Conservation (phyloP, 192 early-diverging fungal species). For the Haplosporangium gracile region DNA sequence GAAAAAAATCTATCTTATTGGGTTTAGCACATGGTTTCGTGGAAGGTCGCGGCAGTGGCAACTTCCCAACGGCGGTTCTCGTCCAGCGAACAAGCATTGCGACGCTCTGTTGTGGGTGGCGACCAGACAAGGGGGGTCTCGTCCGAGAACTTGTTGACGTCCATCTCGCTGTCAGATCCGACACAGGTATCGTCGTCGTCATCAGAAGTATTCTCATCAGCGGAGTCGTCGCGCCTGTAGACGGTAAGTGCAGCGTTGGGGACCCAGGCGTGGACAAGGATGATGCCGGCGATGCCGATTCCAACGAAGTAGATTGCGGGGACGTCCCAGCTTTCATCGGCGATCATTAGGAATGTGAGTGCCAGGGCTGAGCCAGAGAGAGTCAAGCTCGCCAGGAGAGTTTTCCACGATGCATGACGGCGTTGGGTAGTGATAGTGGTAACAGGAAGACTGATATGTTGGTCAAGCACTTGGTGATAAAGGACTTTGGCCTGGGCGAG, state of each 20-base stretch:
- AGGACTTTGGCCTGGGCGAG: conserved; percentile 26
- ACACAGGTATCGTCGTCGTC: conserved; percentile 5
- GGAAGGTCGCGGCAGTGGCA: not conserved
- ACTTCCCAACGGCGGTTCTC: conserved; percentile 35
- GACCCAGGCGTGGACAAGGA: conserved; percentile 40
- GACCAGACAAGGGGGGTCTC: not conserved
- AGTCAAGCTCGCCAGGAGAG: conserved; percentile 5
- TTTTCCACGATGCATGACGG: conserved; percentile 9
- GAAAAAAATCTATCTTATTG: not conserved
- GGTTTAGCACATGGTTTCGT: not conserved
- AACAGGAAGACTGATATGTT: not conserved
- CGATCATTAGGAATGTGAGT: conserved; percentile 34
- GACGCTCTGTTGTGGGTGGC: conserved; percentile 7
- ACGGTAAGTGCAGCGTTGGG: conserved; percentile 15
- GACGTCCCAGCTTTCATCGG: conserved; percentile 49
- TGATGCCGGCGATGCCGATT: conserved; percentile 45
- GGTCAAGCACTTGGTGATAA: conserved; percentile 9
- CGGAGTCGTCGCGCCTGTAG: not conserved
- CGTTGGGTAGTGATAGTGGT: not conserved
- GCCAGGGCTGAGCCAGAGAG: conserved; percentile 15
- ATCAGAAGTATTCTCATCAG: not conserved
- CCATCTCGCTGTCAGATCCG: not conserved
- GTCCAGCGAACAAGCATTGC: conserved; percentile 44
- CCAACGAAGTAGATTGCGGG: conserved; percentile 46
- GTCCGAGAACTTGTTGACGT: not conserved